Percentiles rank a stretch among this genome's conserved stretches.
These are phyloP conservation scores for Reutealis trisperma DNA, from an alignment of 345 rosid species.

Conservation along the genomic window DNA sequence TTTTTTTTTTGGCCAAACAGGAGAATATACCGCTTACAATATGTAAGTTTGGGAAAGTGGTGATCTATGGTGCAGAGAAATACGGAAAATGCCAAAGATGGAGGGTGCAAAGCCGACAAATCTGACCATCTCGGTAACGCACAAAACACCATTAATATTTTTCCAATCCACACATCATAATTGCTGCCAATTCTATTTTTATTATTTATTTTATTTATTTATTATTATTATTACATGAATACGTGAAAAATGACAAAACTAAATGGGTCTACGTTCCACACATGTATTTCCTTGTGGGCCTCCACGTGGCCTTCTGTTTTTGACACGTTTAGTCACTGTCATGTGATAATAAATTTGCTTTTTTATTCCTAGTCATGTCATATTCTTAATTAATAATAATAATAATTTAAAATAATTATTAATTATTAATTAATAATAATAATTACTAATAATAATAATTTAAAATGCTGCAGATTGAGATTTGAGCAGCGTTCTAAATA, in stretches of 20 bases:
- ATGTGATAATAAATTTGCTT: not conserved
- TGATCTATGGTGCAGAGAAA: too few relatives aligned
- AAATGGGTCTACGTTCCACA: not conserved
- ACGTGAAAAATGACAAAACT: not conserved
- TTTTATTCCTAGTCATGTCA: constrained; percentile 14
- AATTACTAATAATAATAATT: too few relatives aligned
- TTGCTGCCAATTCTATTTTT: not conserved
- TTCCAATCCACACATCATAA: not conserved
- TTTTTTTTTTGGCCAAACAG: too few relatives aligned
- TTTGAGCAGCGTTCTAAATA: too few relatives aligned
- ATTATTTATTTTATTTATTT: not conserved
- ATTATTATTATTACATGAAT: not conserved
- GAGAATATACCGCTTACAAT: too few relatives aligned
- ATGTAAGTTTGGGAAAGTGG: too few relatives aligned
- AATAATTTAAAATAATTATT: too few relatives aligned
- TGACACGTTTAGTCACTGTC: constrained; percentile 19
- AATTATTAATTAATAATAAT: too few relatives aligned
- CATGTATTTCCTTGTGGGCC: constrained; percentile 3
- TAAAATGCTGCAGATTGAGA: too few relatives aligned
- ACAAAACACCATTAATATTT: constrained; percentile 5
- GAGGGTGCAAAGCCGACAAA: constrained; percentile 41
- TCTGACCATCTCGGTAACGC: not conserved
- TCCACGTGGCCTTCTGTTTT: constrained; percentile 1
- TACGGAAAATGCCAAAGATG: constrained; percentile 20
- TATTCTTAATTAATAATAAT: not conserved